phyloP scores from a whole-genome alignment of 345 rosid genomes.

The Citrus trifoliata region DNA sequence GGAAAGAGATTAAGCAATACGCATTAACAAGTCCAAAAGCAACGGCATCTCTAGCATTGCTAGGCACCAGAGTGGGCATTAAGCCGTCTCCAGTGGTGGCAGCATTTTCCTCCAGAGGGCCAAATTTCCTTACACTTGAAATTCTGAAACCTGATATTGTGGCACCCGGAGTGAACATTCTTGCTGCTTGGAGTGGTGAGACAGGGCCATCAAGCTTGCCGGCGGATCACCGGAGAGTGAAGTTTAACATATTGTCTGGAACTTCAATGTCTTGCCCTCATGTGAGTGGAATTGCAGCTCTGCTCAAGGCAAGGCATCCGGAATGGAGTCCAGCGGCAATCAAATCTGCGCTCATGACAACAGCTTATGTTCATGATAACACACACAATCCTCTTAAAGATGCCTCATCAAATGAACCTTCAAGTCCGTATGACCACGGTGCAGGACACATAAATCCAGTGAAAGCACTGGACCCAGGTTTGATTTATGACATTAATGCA shows the following conservation, averaged over 20 bases:
- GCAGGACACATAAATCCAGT: conserved; percentile 84
- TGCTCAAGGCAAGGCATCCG: conserved; percentile 83
- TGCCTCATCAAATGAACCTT: conserved; percentile 50
- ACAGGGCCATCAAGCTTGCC: conserved; percentile 74
- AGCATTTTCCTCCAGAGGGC: conserved; percentile 76
- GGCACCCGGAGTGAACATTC: conserved; percentile 77
- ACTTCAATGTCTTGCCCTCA: conserved; percentile 99
- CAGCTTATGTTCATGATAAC: conserved; percentile 90
- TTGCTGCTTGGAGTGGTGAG: conserved; percentile 73
- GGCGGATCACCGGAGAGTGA: conserved; percentile 60
- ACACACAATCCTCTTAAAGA: conserved; percentile 50
- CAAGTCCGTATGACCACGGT: conserved; percentile 72
- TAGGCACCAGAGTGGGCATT: conserved; percentile 56
- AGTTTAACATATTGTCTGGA: conserved; percentile 81
- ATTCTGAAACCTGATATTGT: conserved; percentile 69
- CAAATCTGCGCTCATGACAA: conserved; percentile 94
- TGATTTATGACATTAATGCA: conserved; percentile 71
- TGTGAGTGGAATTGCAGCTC: conserved; percentile 88
- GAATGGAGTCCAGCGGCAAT: conserved; percentile 93
- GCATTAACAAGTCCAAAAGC: conserved; percentile 37
- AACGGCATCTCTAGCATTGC: conserved; percentile 45
- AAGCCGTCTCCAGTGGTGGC: conserved; percentile 74
- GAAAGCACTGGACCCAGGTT: conserved; percentile 82
- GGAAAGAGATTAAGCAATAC: conserved; percentile 59
- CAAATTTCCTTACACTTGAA: conserved; percentile 53